phyloP scores from a whole-genome alignment of 805 yeast genomes.

The Candida khao-thaluensis region DNA sequence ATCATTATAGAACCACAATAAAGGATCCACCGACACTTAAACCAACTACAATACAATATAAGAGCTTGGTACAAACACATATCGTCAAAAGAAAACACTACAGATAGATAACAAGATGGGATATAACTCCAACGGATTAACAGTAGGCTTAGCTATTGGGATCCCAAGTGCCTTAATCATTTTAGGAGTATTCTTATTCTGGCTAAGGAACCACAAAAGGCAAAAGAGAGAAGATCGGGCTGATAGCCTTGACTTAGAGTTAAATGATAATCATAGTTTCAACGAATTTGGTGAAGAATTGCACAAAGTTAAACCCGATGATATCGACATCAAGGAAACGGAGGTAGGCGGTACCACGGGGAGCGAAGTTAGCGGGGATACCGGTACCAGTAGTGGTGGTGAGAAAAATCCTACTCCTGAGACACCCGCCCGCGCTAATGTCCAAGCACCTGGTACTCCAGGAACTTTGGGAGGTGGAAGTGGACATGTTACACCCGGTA shows the following conservation, averaged over 20 bases:
- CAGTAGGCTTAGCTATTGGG: conserved; percentile 45
- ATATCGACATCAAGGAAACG: conserved; percentile 11
- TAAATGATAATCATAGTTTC: conserved; percentile 34
- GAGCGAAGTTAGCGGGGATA: conserved; percentile 7
- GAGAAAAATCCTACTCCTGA: neutral
- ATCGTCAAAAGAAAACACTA: too few species aligned
- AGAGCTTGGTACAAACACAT: too few species aligned
- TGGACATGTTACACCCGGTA: conserved; percentile 2
- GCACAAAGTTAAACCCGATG: conserved; percentile 18
- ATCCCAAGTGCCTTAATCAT: conserved; percentile 35
- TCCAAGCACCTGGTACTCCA: conserved; percentile 1
- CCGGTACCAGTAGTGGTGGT: conserved; percentile 1
- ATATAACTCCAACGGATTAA: conserved; percentile 20
- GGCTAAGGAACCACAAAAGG: conserved; percentile 29
- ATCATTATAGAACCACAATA: too few species aligned
- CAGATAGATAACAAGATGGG: too few species aligned
- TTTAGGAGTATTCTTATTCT: conserved; percentile 22
- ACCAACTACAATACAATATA: too few species aligned
- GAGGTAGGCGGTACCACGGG: conserved; percentile 7
- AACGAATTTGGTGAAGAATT: conserved; percentile 37
- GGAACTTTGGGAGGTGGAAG: conserved; percentile 1
- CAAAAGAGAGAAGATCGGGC: conserved; percentile 32
- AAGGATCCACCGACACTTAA: too few species aligned
- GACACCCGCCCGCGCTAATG: neutral
- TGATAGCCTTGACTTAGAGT: conserved; percentile 33